Percentiles rank a stretch among this genome's conserved stretches.
Evolutionary conservation across 1,284 basidiomycete genomes (phyloP).

Genomic region (Takashimella koratensis): DNA sequence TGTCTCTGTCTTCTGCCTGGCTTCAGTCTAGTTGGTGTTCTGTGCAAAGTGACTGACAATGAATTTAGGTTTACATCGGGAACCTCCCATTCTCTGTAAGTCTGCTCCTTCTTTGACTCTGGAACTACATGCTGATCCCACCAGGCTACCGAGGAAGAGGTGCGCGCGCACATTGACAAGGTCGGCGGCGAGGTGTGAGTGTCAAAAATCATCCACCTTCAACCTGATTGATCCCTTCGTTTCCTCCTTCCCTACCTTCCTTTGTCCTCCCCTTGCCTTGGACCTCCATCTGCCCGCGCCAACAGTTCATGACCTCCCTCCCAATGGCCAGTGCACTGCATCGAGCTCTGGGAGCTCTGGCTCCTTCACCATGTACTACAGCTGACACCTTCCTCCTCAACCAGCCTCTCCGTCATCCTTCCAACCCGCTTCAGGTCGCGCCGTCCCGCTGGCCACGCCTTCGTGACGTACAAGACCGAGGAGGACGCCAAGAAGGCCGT

Average conservation of each 20-base stretch:
- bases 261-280: background rate
- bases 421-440: constrained; percentile 37
- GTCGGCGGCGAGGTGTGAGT: constrained; percentile 45
- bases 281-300: background rate
- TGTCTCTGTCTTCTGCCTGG: too few relatives aligned
- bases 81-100: constrained; percentile 44
- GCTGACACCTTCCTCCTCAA: too few relatives aligned
- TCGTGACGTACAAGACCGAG: constrained; percentile 73
- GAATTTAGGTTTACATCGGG: constrained; percentile 44
- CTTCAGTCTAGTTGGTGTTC: too few relatives aligned
- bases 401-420: constrained; percentile 35
- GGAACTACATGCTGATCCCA: too few relatives aligned
- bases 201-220: background rate
- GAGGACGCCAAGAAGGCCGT: constrained; percentile 83
- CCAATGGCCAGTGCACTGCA: too few relatives aligned
- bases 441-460: constrained; percentile 72
- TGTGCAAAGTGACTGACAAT: too few relatives aligned
- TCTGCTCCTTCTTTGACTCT: too few relatives aligned
- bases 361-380: too few relatives aligned
- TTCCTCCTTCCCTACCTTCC: background rate
- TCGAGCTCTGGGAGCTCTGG: too few relatives aligned
- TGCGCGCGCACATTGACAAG: constrained; percentile 35
- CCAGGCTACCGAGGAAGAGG: constrained; percentile 42
- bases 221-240: background rate
- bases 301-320: too few relatives aligned